Conservation (phyloP, 2,329 filamentous ascomycete species). For the Hypoxylon sp. region DNA sequence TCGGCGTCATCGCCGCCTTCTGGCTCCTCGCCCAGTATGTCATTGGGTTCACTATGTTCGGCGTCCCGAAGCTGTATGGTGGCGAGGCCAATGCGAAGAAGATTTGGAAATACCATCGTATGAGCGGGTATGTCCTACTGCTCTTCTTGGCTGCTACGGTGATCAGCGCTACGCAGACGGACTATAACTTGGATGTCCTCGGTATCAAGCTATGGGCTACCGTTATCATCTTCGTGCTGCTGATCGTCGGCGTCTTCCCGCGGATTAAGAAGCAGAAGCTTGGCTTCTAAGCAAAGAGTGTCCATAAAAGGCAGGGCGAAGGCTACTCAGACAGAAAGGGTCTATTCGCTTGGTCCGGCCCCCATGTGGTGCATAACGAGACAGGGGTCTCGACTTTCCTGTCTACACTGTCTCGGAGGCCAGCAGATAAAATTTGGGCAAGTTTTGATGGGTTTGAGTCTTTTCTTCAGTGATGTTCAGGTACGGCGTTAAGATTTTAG, state of each 20-base stretch:
- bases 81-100: constrained; percentile 82
- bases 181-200: constrained; percentile 76
- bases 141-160: constrained; percentile 80
- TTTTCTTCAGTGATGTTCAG: constrained; percentile 3
- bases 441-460: neutral
- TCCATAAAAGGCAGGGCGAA: neutral
- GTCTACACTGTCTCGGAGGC: neutral
- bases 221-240: constrained; percentile 73
- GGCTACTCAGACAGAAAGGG: neutral
- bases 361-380: neutral
- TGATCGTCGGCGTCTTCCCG: constrained; percentile 79
- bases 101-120: constrained; percentile 91
- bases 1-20: constrained; percentile 82
- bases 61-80: constrained; percentile 79
- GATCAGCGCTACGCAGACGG: constrained; percentile 79
- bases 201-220: constrained; percentile 83
- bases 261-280: constrained; percentile 88
- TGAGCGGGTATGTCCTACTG: constrained; percentile 80
- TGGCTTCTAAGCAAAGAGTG: constrained; percentile 61
- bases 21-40: constrained; percentile 78
- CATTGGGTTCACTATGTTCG: constrained; percentile 88
- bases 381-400: constrained; percentile 1
- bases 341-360: neutral
- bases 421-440: neutral
- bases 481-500: constrained; percentile 17